phyloP scores from a whole-genome alignment of 352 stramenopile species.

The Phytophthora boehmeriae region DNA sequence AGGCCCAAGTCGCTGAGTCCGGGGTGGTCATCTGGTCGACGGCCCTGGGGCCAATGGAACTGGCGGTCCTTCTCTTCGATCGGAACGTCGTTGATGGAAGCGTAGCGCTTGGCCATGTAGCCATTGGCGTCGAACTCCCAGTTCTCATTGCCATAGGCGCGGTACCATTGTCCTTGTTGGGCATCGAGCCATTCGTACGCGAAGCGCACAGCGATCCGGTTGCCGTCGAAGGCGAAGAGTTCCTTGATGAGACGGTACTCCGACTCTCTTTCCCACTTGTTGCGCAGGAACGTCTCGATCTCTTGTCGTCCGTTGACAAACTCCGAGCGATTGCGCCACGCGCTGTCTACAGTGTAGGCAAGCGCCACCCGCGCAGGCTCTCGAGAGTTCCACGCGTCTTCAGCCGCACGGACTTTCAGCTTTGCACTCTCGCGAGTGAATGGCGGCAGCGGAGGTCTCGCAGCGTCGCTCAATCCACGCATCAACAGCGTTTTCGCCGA shows the following conservation, averaged over 20 bases:
- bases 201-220: constrained; percentile 90
- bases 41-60: constrained; percentile 63
- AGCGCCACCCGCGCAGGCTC: constrained; percentile 75
- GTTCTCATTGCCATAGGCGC: constrained; percentile 90
- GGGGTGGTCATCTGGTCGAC: constrained; percentile 53
- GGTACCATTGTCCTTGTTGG: constrained; percentile 68
- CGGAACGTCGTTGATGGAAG: constrained; percentile 86
- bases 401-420: constrained; percentile 82
- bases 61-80: constrained; percentile 76
- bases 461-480: constrained; percentile 16
- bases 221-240: constrained; percentile 78
- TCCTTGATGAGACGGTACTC: constrained; percentile 93
- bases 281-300: constrained; percentile 77
- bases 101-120: constrained; percentile 86
- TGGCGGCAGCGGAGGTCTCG: constrained; percentile 63
- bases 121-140: constrained; percentile 88
- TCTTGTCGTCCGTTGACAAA: constrained; percentile 80
- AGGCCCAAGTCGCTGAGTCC: constrained; percentile 42
- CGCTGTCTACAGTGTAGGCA: constrained; percentile 83
- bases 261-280: constrained; percentile 77
- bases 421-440: constrained; percentile 81
- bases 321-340: constrained; percentile 85
- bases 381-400: constrained; percentile 90
- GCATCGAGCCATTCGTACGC: constrained; percentile 83
- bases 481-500: neutral